phyloP scores from a whole-genome alignment of 2,329 filamentous ascomycete genomes.

The Lasiodiplodia gonubiensis region DNA sequence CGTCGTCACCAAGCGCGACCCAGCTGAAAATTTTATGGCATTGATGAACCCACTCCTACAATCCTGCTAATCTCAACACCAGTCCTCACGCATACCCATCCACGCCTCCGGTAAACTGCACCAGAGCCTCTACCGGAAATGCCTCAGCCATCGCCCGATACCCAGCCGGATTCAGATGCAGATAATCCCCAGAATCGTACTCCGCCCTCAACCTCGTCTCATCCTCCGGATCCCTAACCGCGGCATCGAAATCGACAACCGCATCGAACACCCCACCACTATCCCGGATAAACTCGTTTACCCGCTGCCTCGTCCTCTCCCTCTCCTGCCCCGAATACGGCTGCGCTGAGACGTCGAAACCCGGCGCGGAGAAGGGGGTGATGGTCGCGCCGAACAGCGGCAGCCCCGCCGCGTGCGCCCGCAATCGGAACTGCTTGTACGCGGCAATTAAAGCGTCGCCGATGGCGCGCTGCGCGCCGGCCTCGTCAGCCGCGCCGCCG shows the following conservation, averaged over 20 bases:
- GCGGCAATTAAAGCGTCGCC: slow-evolving; percentile 61
- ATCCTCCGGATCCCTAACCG: slow-evolving; percentile 59
- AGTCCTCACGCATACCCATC: slow-evolving; percentile 10
- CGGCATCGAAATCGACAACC: slow-evolving; percentile 66
- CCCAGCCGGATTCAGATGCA: slow-evolving; percentile 66
- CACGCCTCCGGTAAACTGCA: slow-evolving; percentile 30
- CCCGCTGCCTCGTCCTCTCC: slow-evolving; percentile 61
- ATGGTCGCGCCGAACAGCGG: slow-evolving; percentile 69
- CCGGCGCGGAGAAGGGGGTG: slow-evolving; percentile 63
- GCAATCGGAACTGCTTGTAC: slow-evolving; percentile 62
- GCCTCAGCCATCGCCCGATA: slow-evolving; percentile 65
- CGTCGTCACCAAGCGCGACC: neutral
- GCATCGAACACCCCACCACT: slow-evolving; percentile 64
- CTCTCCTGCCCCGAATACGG: slow-evolving; percentile 57
- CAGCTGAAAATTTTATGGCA: neutral
- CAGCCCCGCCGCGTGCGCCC: slow-evolving; percentile 61
- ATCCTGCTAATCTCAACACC: neutral
- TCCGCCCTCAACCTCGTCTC: slow-evolving; percentile 55
- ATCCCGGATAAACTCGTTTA: slow-evolving; percentile 67
- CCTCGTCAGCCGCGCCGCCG: slow-evolving; percentile 56
- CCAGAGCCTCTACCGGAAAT: slow-evolving; percentile 65
- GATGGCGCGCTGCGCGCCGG: slow-evolving; percentile 53
- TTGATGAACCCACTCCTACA: neutral
- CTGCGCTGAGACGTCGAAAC: slow-evolving; percentile 48
- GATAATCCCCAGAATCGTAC: slow-evolving; percentile 67